Evolutionary conservation across 2,329 filamentous ascomycete genomes (phyloP), one percentile per base, ranked within the genome.

Genomic region (Cryphonectria parasitica): DNA sequence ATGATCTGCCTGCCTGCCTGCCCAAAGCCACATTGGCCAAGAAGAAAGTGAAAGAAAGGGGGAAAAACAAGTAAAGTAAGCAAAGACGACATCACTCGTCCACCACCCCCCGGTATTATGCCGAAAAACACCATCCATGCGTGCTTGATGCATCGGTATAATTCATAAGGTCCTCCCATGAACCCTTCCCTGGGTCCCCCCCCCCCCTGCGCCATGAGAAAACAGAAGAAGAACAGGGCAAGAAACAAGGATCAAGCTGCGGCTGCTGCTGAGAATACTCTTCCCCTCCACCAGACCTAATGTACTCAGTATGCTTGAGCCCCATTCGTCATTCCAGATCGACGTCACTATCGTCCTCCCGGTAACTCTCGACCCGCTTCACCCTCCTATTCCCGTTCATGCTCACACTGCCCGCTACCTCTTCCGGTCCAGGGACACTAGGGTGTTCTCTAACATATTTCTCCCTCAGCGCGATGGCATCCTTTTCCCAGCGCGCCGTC

Each of bases 401-500:
- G 11, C 36, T 25, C 2, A n/a, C 63, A 28, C 69, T 43, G 17
- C 66, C 72, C 25, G 64, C 72, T 13, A 25, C 54, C 64, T 80
- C 80, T 49, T 78, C 77, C 45, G 78, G 77, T n/a, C 75, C 77
- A 8, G 80, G 76, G n/a, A 79, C 71, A 54, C 81, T 81, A 2
- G 87, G 86, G 75, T 90, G 82, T 4, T 85, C 84, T 71, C 79
- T 82, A 69, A 87, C 85, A 72, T 88, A 91, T 69, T 81, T 79
- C 25, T 78, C 80, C 71, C 85, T 82, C 45, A 88, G 84, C 69
- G 85, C 84, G 36, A 83, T 81, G 3, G 91, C 91, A 69, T 89
- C 87, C 28, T 80, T 82, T 77, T 97, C 93, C 93, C 95, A 98
- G 69, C 87, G 85, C 66, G 85, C 87, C 11, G 88, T 85, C n/a